Base-by-base conservation (phyloP, 306 rosid species). In the cucumber (Cucumis sativus) region DNA sequence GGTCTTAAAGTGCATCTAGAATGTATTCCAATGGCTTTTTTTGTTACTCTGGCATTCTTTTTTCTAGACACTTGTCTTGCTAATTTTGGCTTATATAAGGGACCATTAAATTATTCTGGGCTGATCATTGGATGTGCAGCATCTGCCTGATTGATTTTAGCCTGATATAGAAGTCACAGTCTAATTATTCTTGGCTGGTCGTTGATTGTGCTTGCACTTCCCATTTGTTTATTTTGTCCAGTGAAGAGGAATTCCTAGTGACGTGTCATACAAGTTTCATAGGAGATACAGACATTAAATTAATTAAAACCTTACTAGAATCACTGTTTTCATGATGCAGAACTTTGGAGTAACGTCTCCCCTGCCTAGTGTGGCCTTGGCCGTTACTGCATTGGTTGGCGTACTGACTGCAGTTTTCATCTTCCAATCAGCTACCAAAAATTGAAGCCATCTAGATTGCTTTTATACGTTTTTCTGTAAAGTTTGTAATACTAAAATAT, bases 351-450 rank as follows among this genome's bases (percentile, higher is more conserved):
- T 95, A 41, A 73, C 83, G 35, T 0, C 37, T 68, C 97, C 99
- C 76, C 79, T 88, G 56, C 99, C 99, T 39, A 86, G 96, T 13
- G 96, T 81, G 81, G 97, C 99, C 74, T 83, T 92, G 83, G 99
- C 81, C 49, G 92, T 95, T 69, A 92, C 99, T 4, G 89, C 86
- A 81, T 79, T 92, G 86, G 97, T 88, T 58, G 97, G 99, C 49
- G 83, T 92, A 80, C 85, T 94, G 84, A 92, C 95, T 0, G 96
- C 96, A 47, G 81, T 92, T 77, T 92, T 94, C 74, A 95, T 92
- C 84, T 95, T 90, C 85, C 99, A 95, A 80, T 95, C 99, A 62
- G 97, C 97, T 76, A 87, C 98, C 56, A 81, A 90, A 81, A 85
- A 80, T 75, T 95, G 86, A 86, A 35, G 51, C 30, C 14, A 11